phyloP scores from a whole-genome alignment of 2,329 filamentous ascomycete species.

The Chrysoporthe deuterocubensis region DNA sequence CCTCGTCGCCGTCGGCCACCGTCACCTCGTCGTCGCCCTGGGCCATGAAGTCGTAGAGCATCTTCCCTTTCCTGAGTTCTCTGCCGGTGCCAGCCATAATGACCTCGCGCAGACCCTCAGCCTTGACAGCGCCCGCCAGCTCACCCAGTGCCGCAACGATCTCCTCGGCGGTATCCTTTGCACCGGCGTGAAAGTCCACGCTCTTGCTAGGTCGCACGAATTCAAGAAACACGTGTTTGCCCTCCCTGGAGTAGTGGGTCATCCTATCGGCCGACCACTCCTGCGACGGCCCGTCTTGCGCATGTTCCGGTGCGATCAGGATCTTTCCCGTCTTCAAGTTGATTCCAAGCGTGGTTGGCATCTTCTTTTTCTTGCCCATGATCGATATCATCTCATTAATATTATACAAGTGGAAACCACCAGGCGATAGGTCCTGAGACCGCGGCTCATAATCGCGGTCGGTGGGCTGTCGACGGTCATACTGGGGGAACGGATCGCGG shows the following conservation, averaged over 20 bases:
- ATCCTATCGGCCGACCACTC: constrained; percentile 96
- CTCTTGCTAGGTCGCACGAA: constrained; percentile 91
- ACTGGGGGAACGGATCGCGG: constrained; percentile 30
- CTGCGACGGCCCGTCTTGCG: constrained; percentile 79
- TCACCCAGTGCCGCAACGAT: constrained; percentile 89
- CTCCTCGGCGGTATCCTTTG: constrained; percentile 94
- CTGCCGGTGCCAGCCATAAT: constrained; percentile 76
- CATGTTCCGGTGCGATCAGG: constrained; percentile 85
- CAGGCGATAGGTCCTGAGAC: constrained; percentile 60
- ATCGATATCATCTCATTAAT: constrained; percentile 98
- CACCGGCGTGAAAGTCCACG: constrained; percentile 94
- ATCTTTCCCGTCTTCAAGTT: constrained; percentile 88
- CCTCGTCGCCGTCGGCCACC: constrained; percentile 86
- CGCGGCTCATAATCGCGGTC: constrained; percentile 36
- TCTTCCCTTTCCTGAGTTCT: constrained; percentile 73
- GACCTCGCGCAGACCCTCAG: constrained; percentile 84
- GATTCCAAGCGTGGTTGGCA: constrained; percentile 95
- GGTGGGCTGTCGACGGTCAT: constrained; percentile 37
- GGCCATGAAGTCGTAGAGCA: constrained; percentile 95
- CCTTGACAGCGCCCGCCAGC: constrained; percentile 80
- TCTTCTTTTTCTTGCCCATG: constrained; percentile 96
- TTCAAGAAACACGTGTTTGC: constrained; percentile 97
- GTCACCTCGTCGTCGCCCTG: constrained; percentile 97
- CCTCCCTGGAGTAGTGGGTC: constrained; percentile 97
- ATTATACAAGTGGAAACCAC: constrained; percentile 92